phyloP scores from a whole-genome alignment of 2,329 filamentous ascomycete species.

The Eurotiales sp. region DNA sequence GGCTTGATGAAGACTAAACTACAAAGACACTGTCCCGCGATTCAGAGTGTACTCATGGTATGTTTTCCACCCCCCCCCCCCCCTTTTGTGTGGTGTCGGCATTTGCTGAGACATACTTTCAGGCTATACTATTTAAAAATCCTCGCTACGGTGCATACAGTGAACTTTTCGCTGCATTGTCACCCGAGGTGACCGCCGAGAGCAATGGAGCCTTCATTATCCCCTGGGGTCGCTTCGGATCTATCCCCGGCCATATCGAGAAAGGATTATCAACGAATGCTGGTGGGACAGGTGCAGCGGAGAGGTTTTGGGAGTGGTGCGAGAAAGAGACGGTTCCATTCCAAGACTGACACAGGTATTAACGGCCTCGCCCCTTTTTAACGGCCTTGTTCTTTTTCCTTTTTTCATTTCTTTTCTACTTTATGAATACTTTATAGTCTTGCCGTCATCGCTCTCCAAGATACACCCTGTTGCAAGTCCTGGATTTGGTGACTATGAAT shows the following conservation, averaged over 20 bases:
- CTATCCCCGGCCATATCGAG: not conserved
- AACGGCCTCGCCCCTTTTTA: too few relatives aligned
- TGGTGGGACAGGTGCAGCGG: not conserved
- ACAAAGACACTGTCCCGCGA: not conserved
- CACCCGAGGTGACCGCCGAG: not conserved
- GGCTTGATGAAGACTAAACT: not conserved
- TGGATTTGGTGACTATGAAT: not conserved
- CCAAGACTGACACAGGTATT: too few relatives aligned
- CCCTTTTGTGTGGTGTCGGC: too few relatives aligned
- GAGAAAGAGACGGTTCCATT: not conserved
- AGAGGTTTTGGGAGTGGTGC: not conserved
- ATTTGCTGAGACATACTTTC: too few relatives aligned
- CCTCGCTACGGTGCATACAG: not conserved
- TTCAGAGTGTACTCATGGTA: not conserved
- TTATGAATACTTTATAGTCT: too few relatives aligned
- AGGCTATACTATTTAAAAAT: not conserved
- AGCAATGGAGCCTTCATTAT: not conserved
- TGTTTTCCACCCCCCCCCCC: not conserved
- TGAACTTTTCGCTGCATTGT: not conserved
- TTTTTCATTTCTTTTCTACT: not conserved
- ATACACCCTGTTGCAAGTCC: not conserved
- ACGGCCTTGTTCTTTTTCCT: too few relatives aligned
- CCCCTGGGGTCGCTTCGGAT: not conserved
- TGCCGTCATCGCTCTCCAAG: not conserved
- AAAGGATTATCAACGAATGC: not conserved